Evolutionary conservation across 1,284 basidiomycete genomes (phyloP).

Genomic region (Pseudozyma sp.): DNA sequence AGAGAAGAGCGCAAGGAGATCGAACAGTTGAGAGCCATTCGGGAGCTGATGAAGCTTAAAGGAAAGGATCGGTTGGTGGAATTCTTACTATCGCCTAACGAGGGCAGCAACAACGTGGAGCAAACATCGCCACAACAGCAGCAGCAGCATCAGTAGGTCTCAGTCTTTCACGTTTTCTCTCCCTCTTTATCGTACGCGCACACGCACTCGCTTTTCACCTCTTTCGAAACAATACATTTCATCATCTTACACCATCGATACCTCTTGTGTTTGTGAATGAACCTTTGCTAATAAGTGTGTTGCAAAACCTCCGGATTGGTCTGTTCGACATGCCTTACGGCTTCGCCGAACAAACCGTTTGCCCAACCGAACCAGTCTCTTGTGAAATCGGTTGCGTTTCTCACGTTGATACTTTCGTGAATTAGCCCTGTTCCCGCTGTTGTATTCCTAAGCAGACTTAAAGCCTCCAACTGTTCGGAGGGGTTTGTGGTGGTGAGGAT

Average conservation of each 20-base stretch:
- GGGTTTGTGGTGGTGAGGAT: conserved; percentile 54
- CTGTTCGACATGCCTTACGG: conserved; percentile 48
- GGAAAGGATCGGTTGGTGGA: conserved; percentile 39
- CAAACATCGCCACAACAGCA: not conserved
- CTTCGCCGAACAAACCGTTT: conserved; percentile 57
- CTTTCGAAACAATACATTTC: too few relatives aligned
- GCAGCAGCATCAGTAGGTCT: too few relatives aligned
- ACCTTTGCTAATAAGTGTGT: conserved; percentile 13
- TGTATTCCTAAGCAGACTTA: conserved; percentile 47
- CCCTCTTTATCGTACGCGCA: too few relatives aligned
- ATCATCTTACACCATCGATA: not conserved
- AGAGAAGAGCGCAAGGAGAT: conserved; percentile 44
- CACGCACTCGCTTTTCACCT: too few relatives aligned
- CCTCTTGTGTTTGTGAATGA: not conserved
- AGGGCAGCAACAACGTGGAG: not conserved
- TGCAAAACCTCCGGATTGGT: conserved; percentile 39
- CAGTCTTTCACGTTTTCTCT: not conserved
- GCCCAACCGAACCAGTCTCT: conserved; percentile 58
- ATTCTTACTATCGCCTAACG: conserved; percentile 41
- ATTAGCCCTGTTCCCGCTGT: conserved; percentile 61
- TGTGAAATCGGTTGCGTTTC: conserved; percentile 55
- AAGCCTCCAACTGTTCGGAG: conserved; percentile 42
- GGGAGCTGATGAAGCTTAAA: conserved; percentile 48
- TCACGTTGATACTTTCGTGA: conserved; percentile 57
- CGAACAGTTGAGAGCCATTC: conserved; percentile 54